Percentiles rank a stretch among this genome's conserved stretches.
Conservation (phyloP, 805 yeast species). For the Ogataea chonburiensis region DNA sequence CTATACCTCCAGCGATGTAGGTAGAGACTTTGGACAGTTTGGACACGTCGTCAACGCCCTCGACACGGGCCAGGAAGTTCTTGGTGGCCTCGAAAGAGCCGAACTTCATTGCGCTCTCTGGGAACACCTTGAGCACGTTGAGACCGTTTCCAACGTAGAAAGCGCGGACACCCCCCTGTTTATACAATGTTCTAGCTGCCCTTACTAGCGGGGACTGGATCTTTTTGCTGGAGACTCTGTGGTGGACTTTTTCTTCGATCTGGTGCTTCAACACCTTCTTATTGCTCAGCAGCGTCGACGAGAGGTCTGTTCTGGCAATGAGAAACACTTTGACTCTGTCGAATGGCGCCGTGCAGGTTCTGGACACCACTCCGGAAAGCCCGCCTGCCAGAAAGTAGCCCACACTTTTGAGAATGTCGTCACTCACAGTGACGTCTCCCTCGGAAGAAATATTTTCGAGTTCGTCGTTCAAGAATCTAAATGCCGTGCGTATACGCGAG, state of each 20-base stretch:
- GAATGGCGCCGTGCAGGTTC: conserved; percentile 96
- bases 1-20: conserved; percentile 91
- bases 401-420: conserved; percentile 76
- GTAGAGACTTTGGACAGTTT: conserved; percentile 75
- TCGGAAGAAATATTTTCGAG: conserved; percentile 77
- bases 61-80: conserved; percentile 65
- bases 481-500: conserved; percentile 78
- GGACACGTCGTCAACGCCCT: conserved; percentile 93
- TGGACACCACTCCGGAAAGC: conserved; percentile 88
- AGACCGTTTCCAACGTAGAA: conserved; percentile 95
- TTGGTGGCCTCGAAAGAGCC: conserved; percentile 94
- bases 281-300: conserved; percentile 65
- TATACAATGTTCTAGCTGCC: conserved; percentile 79
- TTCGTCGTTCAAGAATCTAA: conserved; percentile 74
- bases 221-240: conserved; percentile 39
- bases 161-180: conserved; percentile 82
- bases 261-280: conserved; percentile 38
- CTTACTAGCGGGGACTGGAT: conserved; percentile 74
- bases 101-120: conserved; percentile 95
- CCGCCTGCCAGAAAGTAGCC: conserved; percentile 97
- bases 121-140: conserved; percentile 85
- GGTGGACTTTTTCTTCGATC: conserved; percentile 41
- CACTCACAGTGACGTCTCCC: conserved; percentile 85
- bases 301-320: conserved; percentile 83
- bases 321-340: conserved; percentile 92